These are phyloP conservation scores for Tylopilus felleus DNA, from an alignment of 768 basidiomycete genomes.

Conservation along the genomic window DNA sequence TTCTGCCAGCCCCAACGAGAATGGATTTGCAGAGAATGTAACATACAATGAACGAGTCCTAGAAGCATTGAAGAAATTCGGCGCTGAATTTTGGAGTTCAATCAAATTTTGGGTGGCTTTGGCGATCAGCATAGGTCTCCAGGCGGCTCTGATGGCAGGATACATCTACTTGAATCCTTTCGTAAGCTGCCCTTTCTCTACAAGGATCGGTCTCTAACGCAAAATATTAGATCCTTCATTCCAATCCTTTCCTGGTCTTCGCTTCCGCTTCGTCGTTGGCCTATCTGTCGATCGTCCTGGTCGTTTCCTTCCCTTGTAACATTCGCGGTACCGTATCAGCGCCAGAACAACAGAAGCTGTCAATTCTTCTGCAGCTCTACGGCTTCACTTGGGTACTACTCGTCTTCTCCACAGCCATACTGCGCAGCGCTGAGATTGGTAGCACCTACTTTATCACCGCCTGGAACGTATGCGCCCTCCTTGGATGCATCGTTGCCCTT, in stretches of 20 bases:
- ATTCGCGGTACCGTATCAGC: constrained; percentile 19
- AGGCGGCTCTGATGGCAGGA: constrained; percentile 45
- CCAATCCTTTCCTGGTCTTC: constrained; percentile 51
- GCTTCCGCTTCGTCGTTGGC: constrained; percentile 46
- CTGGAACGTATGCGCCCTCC: constrained; percentile 48
- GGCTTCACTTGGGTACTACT: constrained; percentile 58
- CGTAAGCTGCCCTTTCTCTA: constrained; percentile 37
- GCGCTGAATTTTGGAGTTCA: constrained; percentile 44
- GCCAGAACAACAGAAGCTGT: constrained; percentile 47
- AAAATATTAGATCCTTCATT: constrained; percentile 54
- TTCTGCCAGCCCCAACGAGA: neutral
- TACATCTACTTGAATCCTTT: constrained; percentile 61
- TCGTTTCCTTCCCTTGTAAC: constrained; percentile 37
- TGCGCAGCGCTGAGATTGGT: constrained; percentile 43
- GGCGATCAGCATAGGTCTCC: constrained; percentile 40
- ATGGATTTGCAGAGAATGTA: constrained; percentile 1
- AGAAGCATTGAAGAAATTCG: constrained; percentile 23
- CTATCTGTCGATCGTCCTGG: constrained; percentile 45
- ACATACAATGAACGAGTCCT: constrained; percentile 19
- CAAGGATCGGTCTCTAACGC: neutral
- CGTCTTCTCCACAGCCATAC: constrained; percentile 44
- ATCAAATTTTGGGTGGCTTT: constrained; percentile 64
- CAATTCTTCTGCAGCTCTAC: constrained; percentile 52
- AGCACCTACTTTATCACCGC: constrained; percentile 55
- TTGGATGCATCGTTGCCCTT: constrained; percentile 39